Base-by-base conservation (phyloP, 2,329 filamentous ascomycete species). In the Peltaster fructicola region DNA sequence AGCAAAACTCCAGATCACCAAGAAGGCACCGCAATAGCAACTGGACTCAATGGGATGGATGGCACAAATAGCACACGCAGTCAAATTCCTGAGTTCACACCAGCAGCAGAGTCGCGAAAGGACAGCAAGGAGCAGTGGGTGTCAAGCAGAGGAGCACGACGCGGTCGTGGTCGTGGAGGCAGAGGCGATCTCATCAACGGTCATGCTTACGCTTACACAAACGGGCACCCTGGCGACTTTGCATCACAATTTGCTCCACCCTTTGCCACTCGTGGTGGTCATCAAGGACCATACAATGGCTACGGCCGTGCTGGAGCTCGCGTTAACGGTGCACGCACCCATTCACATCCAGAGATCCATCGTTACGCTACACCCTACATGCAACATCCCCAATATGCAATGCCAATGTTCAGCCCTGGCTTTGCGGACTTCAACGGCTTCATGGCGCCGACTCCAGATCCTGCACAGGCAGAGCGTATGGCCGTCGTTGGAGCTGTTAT, bases 381-480 rank as follows among this genome's bases (percentile, higher is more conserved):
- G n/a, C n/a, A n/a, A n/a, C n/a, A n/a, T n/a, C n/a, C n/a, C n/a
- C n/a, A n/a, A n/a, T n/a, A n/a, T n/a, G n/a, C 54, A 11, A 34
- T 65, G 20, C 56, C 62, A 31, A 53, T 58, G 6, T 65, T 61
- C 33, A 51, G 62, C 25, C 54, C 56, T 29, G 54, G 56, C 17
- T 58, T 68, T 50, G 71, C 68, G 28, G 44, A 45, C 7, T 44
- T 40, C 26, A 33, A 36, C 23, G 42, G 39, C 23, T 39, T 41
- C 26, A 36, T 48, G 35, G 29, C 36, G 32, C 61, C 68, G 14
- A 48, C 66, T 26, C 61, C 68, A 6, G 74, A 63, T 41, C 57
- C 59, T 33, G 59, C 63, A 20, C 68, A 64, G 25, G 52, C 67
- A 33, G 65, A 73, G n/a, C n/a, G n/a, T n/a, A n/a, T n/a, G n/a